Base-by-base conservation (phyloP, 176 grass and related monocot species). In the Carex littledalei region DNA sequence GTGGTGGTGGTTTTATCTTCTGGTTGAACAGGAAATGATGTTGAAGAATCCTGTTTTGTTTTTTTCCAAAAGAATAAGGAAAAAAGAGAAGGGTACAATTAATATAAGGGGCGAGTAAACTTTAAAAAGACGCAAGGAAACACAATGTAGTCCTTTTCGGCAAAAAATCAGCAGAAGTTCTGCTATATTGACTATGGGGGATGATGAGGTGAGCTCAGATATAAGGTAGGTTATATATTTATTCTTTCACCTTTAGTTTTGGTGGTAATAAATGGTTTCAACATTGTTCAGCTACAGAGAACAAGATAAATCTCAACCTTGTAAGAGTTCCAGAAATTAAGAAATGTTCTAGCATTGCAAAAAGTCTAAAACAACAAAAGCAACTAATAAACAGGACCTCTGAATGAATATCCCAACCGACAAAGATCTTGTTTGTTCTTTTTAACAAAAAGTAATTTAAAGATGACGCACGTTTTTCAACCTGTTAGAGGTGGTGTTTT, bases 1-100 rank as follows among this genome's bases (percentile, higher is more conserved):
- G 29, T 53, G 2, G 61, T 47, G 17, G 39, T 77, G 9, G 39
- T 54, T 76, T 16, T 66, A 63, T 83, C 34, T 16, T 83, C 81
- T 1, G 63, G 13, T 47, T 65, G 79, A 81, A 67, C 64, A 52
- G 45, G 43, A 29, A 83, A 53, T 47, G 43, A 69, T 68, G 22
- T 55, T 37, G 81, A 52, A 67, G 81, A 54, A 69, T 83, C 81
- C 81, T 83, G 61, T 50, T 49, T 66, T 10, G 50, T 83, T 50
- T 49, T 49, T 10, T 67, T 69, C 52, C 72, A 76, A 74, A 74
- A 71, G 67, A n/a, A 24, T 20, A 80, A 7, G 5, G 8, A 15
- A 52, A 82, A 35, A 80, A 8, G 59, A 16, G 59, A 88, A 4
- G 8, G 20, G 20, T 55, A 24, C 52, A 57, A 15, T 76, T 76